These are phyloP conservation scores for Monosporozyma yasuniensis DNA, from an alignment of 805 yeast genomes.

Conservation along the genomic window DNA sequence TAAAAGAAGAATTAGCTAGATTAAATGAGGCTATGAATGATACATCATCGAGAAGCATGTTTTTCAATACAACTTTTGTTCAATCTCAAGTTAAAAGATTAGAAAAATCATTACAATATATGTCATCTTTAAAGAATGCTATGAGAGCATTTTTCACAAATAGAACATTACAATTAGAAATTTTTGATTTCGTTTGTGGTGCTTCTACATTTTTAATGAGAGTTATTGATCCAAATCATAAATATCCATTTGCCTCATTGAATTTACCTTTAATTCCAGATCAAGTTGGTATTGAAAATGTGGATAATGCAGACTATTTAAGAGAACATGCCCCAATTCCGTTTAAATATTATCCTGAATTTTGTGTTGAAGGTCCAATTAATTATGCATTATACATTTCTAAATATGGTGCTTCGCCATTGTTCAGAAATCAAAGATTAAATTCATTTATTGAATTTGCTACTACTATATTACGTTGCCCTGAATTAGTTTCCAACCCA, in stretches of 20 bases:
- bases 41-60: not conserved
- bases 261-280: constrained; percentile 52
- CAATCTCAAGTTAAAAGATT: constrained; percentile 42
- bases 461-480: constrained; percentile 70
- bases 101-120: constrained; percentile 33
- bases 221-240: constrained; percentile 62
- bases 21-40: constrained; percentile 4
- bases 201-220: constrained; percentile 62
- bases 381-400: constrained; percentile 59
- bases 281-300: constrained; percentile 52
- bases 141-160: constrained; percentile 55
- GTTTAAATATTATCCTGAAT: constrained; percentile 81
- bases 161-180: constrained; percentile 48
- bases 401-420: constrained; percentile 46
- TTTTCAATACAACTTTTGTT: constrained; percentile 2
- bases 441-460: constrained; percentile 58
- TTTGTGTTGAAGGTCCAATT: constrained; percentile 70
- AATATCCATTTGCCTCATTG: constrained; percentile 46
- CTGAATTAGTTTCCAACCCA: constrained; percentile 81
- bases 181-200: constrained; percentile 73
- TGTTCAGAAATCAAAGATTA: constrained; percentile 46
- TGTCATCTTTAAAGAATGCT: constrained; percentile 44
- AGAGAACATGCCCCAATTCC: constrained; percentile 61
- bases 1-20: constrained; percentile 31
- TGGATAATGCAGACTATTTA: constrained; percentile 66